These are phyloP conservation scores for Echinosphaeria canescens DNA, from an alignment of 2,329 filamentous ascomycete species.

Conservation along the genomic window DNA sequence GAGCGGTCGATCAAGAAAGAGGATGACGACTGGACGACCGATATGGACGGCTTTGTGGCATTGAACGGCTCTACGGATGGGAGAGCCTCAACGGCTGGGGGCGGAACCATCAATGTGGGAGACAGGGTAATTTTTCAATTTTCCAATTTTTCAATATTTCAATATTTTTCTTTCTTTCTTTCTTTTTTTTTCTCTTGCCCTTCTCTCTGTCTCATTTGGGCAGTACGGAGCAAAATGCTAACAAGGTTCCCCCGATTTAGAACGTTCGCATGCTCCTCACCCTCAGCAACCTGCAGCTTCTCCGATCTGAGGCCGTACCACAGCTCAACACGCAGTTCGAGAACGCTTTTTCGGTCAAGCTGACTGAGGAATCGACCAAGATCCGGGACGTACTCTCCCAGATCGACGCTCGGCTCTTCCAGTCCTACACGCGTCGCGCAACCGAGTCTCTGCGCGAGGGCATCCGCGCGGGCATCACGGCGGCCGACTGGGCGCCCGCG, in stretches of 20 bases:
- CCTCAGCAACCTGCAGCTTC: constrained; percentile 70
- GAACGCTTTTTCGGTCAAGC: constrained; percentile 77
- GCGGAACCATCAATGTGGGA: constrained; percentile 27
- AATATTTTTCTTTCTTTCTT: not conserved
- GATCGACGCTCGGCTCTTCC: constrained; percentile 80
- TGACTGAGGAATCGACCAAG: constrained; percentile 83
- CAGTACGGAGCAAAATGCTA: no score
- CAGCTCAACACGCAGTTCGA: constrained; percentile 86
- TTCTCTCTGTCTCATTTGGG: not conserved
- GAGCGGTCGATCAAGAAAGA: constrained; percentile 48
- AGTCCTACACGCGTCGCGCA: constrained; percentile 70
- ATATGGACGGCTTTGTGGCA: constrained; percentile 17
- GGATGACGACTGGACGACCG: constrained; percentile 37
- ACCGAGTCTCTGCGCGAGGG: constrained; percentile 45
- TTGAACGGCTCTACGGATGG: constrained; percentile 9
- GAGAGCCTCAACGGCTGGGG: constrained; percentile 14
- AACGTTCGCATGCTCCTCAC: constrained; percentile 88
- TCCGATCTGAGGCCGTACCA: constrained; percentile 66
- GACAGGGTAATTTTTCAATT: constrained; percentile 24
- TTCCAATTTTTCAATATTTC: not conserved
- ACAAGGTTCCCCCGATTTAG: constrained; percentile 25
- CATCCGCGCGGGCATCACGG: constrained; percentile 51
- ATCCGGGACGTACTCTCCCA: constrained; percentile 79
- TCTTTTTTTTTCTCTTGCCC: not conserved
- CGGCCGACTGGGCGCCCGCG: constrained; percentile 47